Percentiles rank a stretch among this genome's conserved stretches.
Evolutionary conservation across 1,284 basidiomycete genomes (phyloP).

Genomic region (Tilletia horrida): DNA sequence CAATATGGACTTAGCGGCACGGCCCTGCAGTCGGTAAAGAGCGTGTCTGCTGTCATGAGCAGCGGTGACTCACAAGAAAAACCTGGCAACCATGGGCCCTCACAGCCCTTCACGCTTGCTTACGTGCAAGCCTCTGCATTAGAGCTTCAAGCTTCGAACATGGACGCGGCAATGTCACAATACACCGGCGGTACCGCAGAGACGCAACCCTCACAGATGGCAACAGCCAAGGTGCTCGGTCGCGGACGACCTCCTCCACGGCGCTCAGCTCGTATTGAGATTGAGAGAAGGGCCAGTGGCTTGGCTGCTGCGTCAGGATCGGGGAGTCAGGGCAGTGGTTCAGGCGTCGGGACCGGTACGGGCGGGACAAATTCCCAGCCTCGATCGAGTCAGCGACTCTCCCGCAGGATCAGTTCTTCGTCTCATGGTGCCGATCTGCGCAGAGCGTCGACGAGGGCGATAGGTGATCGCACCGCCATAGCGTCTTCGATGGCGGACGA

Average conservation of each 20-base stretch:
- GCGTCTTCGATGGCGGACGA: neutral
- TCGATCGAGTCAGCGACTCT: neutral
- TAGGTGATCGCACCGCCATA: neutral
- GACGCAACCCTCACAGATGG: neutral
- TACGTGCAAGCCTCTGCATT: neutral
- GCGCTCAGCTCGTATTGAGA: slow-evolving; percentile 2
- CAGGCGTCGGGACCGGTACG: neutral
- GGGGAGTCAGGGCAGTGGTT: no score
- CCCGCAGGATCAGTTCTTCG: slow-evolving; percentile 6
- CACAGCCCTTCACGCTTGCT: no score
- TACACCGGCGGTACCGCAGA: neutral
- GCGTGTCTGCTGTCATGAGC: slow-evolving; percentile 28
- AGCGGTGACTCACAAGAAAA: slow-evolving; percentile 4
- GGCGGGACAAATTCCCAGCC: neutral
- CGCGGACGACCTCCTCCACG: slow-evolving; percentile 7
- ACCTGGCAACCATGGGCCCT: neutral
- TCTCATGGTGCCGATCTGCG: slow-evolving; percentile 12
- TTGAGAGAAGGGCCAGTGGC: neutral
- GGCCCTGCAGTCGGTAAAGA: slow-evolving; percentile 26
- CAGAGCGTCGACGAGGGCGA: neutral
- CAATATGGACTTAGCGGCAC: slow-evolving; percentile 25
- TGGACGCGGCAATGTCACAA: slow-evolving; percentile 18
- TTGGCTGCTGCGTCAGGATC: neutral
- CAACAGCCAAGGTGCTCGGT: neutral
- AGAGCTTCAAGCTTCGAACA: neutral